These are phyloP conservation scores for Hymenoscyphus fraxineus DNA, from an alignment of 2,329 filamentous ascomycete species.

Conservation along the genomic window DNA sequence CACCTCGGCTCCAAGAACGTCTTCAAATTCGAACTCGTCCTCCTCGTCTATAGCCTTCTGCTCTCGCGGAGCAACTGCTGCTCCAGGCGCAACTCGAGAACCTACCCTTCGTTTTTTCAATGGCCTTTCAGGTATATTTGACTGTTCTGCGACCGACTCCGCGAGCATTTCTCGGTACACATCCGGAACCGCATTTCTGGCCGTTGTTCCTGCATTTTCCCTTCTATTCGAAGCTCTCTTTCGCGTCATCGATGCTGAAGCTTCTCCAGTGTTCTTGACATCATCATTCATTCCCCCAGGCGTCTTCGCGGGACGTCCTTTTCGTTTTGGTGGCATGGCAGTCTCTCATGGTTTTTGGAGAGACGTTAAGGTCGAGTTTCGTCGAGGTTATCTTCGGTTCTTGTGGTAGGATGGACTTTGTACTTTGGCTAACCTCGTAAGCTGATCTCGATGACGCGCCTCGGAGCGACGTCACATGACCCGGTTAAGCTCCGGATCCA, in stretches of 20 bases:
- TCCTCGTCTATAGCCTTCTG: conserved; percentile 16
- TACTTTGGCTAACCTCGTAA: not conserved
- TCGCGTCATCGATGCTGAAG: not conserved
- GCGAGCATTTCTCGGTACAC: conserved; percentile 45
- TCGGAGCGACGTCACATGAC: too few species aligned
- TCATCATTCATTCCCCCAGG: not conserved
- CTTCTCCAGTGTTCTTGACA: conserved; percentile 10
- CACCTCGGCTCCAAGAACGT: conserved; percentile 23
- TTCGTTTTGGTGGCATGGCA: conserved; percentile 22
- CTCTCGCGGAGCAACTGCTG: conserved; percentile 17
- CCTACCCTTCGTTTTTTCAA: conserved; percentile 36
- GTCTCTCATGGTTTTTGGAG: conserved; percentile 1
- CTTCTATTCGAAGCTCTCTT: conserved; percentile 11
- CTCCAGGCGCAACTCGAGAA: conserved; percentile 11
- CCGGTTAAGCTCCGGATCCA: too few species aligned
- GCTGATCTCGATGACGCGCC: too few species aligned
- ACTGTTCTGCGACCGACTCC: conserved; percentile 36
- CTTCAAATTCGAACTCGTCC: conserved; percentile 33
- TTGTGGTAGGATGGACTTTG: not conserved
- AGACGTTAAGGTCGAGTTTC: not conserved
- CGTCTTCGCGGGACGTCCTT: conserved; percentile 12
- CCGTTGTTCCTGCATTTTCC: conserved; percentile 18
- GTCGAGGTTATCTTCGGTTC: not conserved
- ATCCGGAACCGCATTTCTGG: conserved; percentile 35
- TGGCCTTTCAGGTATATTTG: conserved; percentile 34